These are phyloP conservation scores for Penicillium sp. DNA, from an alignment of 2,329 filamentous ascomycete species.

Conservation along the genomic window DNA sequence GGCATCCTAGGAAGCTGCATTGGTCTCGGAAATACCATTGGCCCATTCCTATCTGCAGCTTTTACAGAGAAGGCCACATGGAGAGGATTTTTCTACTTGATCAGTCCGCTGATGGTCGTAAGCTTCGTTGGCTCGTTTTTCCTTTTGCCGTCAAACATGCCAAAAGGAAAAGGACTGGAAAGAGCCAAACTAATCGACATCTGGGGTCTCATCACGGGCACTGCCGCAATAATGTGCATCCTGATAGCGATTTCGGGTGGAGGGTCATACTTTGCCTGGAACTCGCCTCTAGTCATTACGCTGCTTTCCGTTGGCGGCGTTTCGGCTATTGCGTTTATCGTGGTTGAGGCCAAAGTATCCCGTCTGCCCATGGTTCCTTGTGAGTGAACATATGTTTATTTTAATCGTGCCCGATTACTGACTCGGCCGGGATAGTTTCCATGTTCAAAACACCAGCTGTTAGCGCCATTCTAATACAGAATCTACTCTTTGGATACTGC, in stretches of 20 bases:
- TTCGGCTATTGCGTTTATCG: slow-evolving; percentile 48
- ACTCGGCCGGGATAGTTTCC: slow-evolving; percentile 24
- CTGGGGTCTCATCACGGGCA: slow-evolving; percentile 52
- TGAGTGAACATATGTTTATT: slow-evolving; percentile 31
- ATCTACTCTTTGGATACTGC: slow-evolving; percentile 57
- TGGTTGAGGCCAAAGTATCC: slow-evolving; percentile 55
- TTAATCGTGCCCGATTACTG: neutral
- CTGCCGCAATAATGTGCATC: slow-evolving; percentile 54
- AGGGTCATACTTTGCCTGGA: slow-evolving; percentile 54
- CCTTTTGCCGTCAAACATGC: slow-evolving; percentile 50
- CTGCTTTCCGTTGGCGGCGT: slow-evolving; percentile 52
- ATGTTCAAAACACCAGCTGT: slow-evolving; percentile 55
- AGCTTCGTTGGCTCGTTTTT: slow-evolving; percentile 47
- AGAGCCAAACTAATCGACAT: slow-evolving; percentile 57
- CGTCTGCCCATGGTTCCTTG: slow-evolving; percentile 55
- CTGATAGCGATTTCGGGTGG: slow-evolving; percentile 62
- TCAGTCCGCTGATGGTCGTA: slow-evolving; percentile 50
- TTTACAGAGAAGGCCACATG: slow-evolving; percentile 43
- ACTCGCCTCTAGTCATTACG: slow-evolving; percentile 54
- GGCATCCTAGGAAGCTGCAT: slow-evolving; percentile 44
- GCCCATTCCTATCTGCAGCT: slow-evolving; percentile 45
- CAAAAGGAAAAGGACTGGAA: slow-evolving; percentile 43
- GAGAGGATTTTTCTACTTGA: slow-evolving; percentile 47
- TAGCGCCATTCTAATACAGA: slow-evolving; percentile 53
- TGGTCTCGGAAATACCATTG: slow-evolving; percentile 45